phyloP scores from a whole-genome alignment of 345 rosid species.

The Eucalyptus viminalis region DNA sequence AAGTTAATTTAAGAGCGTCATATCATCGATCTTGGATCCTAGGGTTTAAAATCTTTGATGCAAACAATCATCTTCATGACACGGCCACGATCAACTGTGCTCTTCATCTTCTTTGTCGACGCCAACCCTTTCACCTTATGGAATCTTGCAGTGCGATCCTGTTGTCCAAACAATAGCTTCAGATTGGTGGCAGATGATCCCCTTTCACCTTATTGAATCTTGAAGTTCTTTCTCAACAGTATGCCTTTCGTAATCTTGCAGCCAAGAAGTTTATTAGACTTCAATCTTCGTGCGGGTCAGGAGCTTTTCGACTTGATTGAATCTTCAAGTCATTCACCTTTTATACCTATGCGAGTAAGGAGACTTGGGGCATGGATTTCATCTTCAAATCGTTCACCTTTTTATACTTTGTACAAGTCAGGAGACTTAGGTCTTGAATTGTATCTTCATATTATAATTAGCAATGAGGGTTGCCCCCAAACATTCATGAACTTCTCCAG shows the following conservation, averaged over 20 bases:
- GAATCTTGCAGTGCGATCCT: background rate
- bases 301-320: background rate
- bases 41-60: background rate
- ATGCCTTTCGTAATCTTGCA: background rate
- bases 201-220: background rate
- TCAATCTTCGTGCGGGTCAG: background rate
- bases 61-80: background rate
- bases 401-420: background rate
- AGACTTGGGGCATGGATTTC: background rate
- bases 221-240: background rate
- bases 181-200: background rate
- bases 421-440: background rate
- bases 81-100: background rate
- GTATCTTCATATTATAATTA: background rate
- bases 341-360: background rate
- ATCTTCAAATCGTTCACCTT: no score
- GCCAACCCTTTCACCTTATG: background rate
- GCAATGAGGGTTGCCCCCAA: background rate
- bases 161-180: background rate
- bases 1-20: background rate
- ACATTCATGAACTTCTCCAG: background rate
- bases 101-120: background rate
- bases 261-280: background rate
- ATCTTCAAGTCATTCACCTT: background rate
- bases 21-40: background rate